Percentiles rank a stretch among this genome's conserved stretches.
Evolutionary conservation across 108 stramenopile genomes (phyloP).

Genomic region (Cylindrotheca fusiformis): DNA sequence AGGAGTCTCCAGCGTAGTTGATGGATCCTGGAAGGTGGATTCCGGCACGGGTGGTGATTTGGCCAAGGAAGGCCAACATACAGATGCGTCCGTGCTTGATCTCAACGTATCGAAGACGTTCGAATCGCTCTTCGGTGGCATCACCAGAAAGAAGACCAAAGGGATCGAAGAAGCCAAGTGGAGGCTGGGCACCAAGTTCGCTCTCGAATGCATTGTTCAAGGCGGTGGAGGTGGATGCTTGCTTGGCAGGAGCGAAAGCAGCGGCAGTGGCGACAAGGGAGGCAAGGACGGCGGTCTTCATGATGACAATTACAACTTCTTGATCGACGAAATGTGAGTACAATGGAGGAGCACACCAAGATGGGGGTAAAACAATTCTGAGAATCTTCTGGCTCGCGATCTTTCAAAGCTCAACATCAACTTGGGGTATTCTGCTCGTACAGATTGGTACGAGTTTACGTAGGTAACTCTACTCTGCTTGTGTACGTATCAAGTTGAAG

Average conservation of each 20-base stretch:
- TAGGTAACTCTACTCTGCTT: too few species aligned
- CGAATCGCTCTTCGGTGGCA: slow-evolving; percentile 41
- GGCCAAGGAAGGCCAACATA: slow-evolving; percentile 72
- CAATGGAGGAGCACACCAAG: too few species aligned
- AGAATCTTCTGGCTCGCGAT: too few species aligned
- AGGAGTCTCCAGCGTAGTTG: slow-evolving; percentile 44
- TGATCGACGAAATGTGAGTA: too few species aligned
- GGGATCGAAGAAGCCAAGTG: slow-evolving; percentile 87
- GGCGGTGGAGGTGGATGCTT: slow-evolving; percentile 37
- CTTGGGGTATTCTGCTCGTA: too few species aligned
- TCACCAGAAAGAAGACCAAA: slow-evolving; percentile 45
- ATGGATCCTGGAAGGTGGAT: slow-evolving; percentile 60
- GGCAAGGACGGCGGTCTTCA: slow-evolving; percentile 70
- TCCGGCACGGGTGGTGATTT: slow-evolving; percentile 52
- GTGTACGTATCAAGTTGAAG: too few species aligned
- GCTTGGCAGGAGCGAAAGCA: slow-evolving; percentile 69
- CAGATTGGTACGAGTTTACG: too few species aligned
- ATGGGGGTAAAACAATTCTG: too few species aligned
- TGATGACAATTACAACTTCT: too few species aligned
- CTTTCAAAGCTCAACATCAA: too few species aligned
- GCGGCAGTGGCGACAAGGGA: slow-evolving; percentile 69
- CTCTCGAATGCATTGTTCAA: slow-evolving; percentile 58
- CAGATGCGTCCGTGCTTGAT: slow-evolving; percentile 89
- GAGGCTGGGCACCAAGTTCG: slow-evolving; percentile 84
- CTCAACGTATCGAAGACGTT: slow-evolving; percentile 82